Evolutionary conservation across 768 basidiomycete species (phyloP).

Genomic region (Lactifluus rugatus): DNA sequence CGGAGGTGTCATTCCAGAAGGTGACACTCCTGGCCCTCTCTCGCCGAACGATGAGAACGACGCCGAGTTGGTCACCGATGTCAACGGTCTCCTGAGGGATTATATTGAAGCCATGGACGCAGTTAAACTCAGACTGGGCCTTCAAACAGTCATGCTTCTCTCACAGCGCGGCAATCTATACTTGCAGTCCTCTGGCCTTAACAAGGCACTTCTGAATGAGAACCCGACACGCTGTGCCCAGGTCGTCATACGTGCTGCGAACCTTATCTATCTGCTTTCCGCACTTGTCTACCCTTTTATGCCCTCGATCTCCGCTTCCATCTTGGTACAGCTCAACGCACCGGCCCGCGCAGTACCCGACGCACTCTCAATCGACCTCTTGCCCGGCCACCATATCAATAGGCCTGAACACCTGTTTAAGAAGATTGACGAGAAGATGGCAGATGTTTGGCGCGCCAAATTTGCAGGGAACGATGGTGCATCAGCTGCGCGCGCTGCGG

Average conservation of each 20-base stretch:
- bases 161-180: constrained; percentile 88
- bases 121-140: constrained; percentile 80
- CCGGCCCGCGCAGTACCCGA: constrained; percentile 74
- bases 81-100: constrained; percentile 69
- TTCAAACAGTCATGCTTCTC: constrained; percentile 83
- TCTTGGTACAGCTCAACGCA: constrained; percentile 82
- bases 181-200: constrained; percentile 85
- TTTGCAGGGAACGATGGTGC: constrained; percentile 60
- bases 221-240: constrained; percentile 81
- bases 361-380: constrained; percentile 67
- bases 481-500: constrained; percentile 28
- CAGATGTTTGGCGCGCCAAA: constrained; percentile 66
- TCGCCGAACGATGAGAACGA: constrained; percentile 59
- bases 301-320: constrained; percentile 77
- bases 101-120: constrained; percentile 85
- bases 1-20: constrained; percentile 69
- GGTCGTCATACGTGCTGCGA: constrained; percentile 82
- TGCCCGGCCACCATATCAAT: constrained; percentile 78
- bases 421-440: constrained; percentile 86
- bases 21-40: constrained; percentile 61
- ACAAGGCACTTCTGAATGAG: constrained; percentile 77
- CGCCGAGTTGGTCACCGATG: constrained; percentile 64
- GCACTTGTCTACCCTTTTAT: constrained; percentile 90
- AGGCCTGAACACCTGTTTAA: constrained; percentile 87
- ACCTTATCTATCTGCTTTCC: constrained; percentile 86